phyloP scores from a whole-genome alignment of 2,329 filamentous ascomycete species.

The Ilyonectria destructans region DNA sequence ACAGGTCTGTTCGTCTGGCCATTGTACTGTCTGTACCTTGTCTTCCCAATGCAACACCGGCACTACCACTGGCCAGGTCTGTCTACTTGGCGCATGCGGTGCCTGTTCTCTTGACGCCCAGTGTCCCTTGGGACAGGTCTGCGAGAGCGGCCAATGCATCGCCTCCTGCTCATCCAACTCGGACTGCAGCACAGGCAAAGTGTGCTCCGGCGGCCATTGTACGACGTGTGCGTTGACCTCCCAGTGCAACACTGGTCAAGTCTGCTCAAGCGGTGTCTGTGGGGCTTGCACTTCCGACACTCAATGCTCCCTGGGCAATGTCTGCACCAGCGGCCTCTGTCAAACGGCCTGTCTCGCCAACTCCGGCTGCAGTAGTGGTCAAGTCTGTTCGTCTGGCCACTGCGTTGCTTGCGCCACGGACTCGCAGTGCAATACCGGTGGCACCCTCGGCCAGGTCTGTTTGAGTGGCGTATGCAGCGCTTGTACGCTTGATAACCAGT shows the following conservation, averaged over 20 bases:
- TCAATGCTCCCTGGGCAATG: slow-evolving; percentile 12
- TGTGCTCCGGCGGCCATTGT: slow-evolving; percentile 24
- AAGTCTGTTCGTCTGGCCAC: not conserved
- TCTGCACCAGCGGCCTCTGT: slow-evolving; percentile 27
- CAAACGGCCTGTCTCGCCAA: slow-evolving; percentile 18
- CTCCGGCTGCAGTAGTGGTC: not conserved
- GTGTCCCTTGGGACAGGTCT: slow-evolving; percentile 9
- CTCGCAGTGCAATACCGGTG: not conserved
- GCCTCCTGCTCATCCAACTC: slow-evolving; percentile 22
- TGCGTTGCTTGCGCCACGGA: not conserved
- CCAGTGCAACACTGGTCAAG: slow-evolving; percentile 32
- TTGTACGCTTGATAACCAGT: slow-evolving; percentile 4
- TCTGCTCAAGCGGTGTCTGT: slow-evolving; percentile 26
- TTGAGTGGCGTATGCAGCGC: not conserved
- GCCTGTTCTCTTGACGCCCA: slow-evolving; percentile 4
- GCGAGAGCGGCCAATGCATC: slow-evolving; percentile 25
- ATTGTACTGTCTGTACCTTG: slow-evolving; percentile 17
- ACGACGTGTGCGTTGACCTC: slow-evolving; percentile 16
- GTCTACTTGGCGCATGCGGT: slow-evolving; percentile 8
- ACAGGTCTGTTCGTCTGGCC: slow-evolving; percentile 24
- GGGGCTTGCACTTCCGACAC: slow-evolving; percentile 12
- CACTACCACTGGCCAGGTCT: slow-evolving; percentile 6
- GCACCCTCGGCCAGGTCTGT: not conserved
- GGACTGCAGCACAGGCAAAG: slow-evolving; percentile 19
- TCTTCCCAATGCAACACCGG: slow-evolving; percentile 20